Evolutionary conservation across 2,329 filamentous ascomycete genomes (phyloP), one percentile per base, ranked within the genome.

Genomic region (Emmonsia crescens): DNA sequence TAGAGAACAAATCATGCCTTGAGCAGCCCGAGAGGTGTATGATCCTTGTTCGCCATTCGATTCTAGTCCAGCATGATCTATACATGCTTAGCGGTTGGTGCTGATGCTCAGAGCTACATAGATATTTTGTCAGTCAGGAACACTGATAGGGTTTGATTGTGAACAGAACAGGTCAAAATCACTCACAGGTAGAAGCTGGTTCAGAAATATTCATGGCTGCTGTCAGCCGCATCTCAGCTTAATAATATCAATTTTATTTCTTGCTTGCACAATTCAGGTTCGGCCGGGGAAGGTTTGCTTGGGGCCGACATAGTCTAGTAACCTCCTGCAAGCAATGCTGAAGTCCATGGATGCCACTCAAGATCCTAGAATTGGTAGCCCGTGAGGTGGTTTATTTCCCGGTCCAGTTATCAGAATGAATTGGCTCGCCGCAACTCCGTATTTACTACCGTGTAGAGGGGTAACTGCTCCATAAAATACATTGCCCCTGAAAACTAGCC

Each of bases 1-100:
- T 2, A 14, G 6, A 36, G 44, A 48, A 48, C 44, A 10, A 48
- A 27, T 27, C 21, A 27, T 48, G 44, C 10, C 24, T 48, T 2
- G 9, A 24, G 9, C 24, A 48, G n/a, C 29, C 29, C 14, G 3
- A 5, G 6, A n/a, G 19, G 16, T 33, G 9, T n/a, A 29, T 21
- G n/a, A 58, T 58, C 56, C 56, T 9, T 58, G 56, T 33, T 48
- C 10, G 40, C 56, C 56, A 58, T 58, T 40, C 56, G 56, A 58
- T 19, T 5, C 54, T 27, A 33, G 5, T 24, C 10, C 12, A 40
- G 49, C 49, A 52, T n/a, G n/a, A n/a, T 52, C 27, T 10, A 14
- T 3, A n/a, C 8, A n/a, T 31, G 14, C 10, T 51, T 31, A 3
- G 48, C 29, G 29, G 14, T 33, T 29, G 49, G 49, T n/a, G 49